Conservation (phyloP, 83 land plant genomes). For the Thuja plicata region DNA sequence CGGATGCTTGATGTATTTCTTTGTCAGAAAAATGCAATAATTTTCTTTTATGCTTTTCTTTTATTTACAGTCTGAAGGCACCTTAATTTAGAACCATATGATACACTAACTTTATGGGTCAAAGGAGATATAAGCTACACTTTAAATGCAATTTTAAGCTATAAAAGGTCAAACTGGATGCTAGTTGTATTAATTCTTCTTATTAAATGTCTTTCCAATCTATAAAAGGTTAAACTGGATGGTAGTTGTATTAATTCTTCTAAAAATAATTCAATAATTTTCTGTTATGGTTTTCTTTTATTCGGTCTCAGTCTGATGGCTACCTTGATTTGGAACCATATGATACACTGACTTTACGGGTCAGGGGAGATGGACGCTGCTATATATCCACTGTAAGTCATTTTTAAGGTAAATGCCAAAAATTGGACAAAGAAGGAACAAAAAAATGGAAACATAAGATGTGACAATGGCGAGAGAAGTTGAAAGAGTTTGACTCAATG, state of each 20-base stretch:
- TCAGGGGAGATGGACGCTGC: slow-evolving; percentile 92
- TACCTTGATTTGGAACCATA: slow-evolving; percentile 81
- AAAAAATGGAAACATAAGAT: background rate
- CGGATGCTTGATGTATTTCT: background rate
- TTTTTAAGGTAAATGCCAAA: background rate
- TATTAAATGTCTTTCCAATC: background rate
- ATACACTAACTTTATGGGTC: slow-evolving; percentile 67
- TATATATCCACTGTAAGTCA: slow-evolving; percentile 87
- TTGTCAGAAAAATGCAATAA: background rate
- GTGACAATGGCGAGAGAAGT: background rate
- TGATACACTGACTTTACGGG: slow-evolving; percentile 73
- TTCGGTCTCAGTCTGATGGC: slow-evolving; percentile 70
- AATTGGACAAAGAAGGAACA: background rate
- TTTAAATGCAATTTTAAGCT: background rate
- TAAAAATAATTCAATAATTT: background rate
- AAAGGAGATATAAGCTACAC: slow-evolving; percentile 60
- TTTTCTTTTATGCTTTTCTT: background rate
- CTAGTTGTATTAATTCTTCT: background rate
- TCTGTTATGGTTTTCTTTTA: background rate
- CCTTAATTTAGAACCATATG: slow-evolving; percentile 83
- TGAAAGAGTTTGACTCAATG: background rate
- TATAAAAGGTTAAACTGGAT: background rate
- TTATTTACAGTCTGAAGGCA: slow-evolving; percentile 51
- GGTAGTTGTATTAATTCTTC: background rate
- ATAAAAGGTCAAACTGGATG: background rate